These are phyloP conservation scores for Dendrostoma leiphaemia DNA, from an alignment of 2,329 filamentous ascomycete species.

Conservation along the genomic window DNA sequence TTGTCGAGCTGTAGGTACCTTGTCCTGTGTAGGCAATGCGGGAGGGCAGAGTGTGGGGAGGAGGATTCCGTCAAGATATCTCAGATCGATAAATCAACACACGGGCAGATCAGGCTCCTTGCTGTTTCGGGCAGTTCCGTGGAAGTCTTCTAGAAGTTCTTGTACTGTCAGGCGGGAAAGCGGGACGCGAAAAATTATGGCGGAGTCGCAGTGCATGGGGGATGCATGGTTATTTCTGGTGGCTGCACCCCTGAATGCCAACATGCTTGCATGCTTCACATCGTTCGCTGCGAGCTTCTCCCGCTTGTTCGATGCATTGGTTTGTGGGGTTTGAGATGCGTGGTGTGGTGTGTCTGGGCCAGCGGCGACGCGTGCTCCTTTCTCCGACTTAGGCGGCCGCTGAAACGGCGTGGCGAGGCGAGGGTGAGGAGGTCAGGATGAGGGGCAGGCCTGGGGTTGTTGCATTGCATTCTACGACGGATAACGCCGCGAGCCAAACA, in stretches of 20 bases:
- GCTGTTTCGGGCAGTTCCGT: slow-evolving; percentile 10
- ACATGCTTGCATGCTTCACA: slow-evolving; percentile 1
- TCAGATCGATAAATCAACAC: no score
- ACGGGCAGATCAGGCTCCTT: neutral
- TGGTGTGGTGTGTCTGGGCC: no score
- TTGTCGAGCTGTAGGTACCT: no score
- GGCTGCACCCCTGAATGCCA: slow-evolving; percentile 6
- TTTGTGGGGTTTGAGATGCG: neutral
- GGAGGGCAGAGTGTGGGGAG: no score
- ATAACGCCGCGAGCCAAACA: no score
- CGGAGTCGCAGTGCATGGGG: slow-evolving; percentile 5
- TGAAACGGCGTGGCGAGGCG: neutral
- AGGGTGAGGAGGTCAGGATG: no score
- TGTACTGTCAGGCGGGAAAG: neutral
- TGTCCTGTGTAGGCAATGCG: no score
- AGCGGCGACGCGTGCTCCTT: no score
- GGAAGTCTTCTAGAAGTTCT: slow-evolving; percentile 18
- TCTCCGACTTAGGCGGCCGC: no score
- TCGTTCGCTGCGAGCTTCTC: slow-evolving; percentile 16
- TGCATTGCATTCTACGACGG: no score
- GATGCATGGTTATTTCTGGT: neutral
- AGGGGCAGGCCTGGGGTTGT: no score
- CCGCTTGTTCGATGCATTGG: slow-evolving; percentile 16
- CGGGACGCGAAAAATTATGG: slow-evolving; percentile 12
- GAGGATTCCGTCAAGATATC: no score